Percentiles rank a stretch among this genome's conserved stretches.
phyloP scores from a whole-genome alignment of 495 filamentous ascomycete genomes.

The Aspergillus nanangensis region DNA sequence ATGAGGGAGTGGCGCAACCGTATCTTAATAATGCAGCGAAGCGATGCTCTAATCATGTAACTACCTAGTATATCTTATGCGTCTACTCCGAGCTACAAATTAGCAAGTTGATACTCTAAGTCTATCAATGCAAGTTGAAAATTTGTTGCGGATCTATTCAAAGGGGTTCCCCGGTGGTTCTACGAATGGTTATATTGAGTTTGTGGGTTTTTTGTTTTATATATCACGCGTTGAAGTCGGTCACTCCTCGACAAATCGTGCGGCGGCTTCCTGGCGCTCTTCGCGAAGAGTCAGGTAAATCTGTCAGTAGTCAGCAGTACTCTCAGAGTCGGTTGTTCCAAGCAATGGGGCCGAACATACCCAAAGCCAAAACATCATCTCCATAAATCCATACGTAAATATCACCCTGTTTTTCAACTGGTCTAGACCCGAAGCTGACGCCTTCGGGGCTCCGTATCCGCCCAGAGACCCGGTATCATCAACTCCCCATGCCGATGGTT shows the following conservation, averaged over 20 bases:
- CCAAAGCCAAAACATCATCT: slow-evolving; percentile 88
- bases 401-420: slow-evolving; percentile 73
- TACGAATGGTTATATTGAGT: too few species aligned
- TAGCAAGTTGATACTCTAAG: too few species aligned
- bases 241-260: slow-evolving; percentile 26
- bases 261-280: slow-evolving; percentile 37
- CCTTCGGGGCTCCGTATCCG: slow-evolving; percentile 25
- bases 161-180: too few species aligned
- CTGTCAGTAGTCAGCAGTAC: slow-evolving; percentile 44
- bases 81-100: too few species aligned
- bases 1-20: too few species aligned
- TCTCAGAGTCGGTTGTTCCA: neutral
- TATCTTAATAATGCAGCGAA: too few species aligned
- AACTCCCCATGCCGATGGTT: slow-evolving; percentile 33
- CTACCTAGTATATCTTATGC: too few species aligned
- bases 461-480: slow-evolving; percentile 16
- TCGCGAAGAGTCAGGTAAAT: slow-evolving; percentile 38
- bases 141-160: too few species aligned
- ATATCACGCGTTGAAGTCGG: too few species aligned
- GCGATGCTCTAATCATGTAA: too few species aligned
- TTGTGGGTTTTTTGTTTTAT: too few species aligned
- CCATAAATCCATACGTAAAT: slow-evolving; percentile 79
- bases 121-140: too few species aligned
- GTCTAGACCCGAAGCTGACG: slow-evolving; percentile 34
- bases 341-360: slow-evolving; percentile 39